A percentile compares a stretch with the other conserved stretches of the same genome.
Evolutionary conservation across 1,284 basidiomycete species (phyloP).

Genomic region (Caloboletus inedulis): DNA sequence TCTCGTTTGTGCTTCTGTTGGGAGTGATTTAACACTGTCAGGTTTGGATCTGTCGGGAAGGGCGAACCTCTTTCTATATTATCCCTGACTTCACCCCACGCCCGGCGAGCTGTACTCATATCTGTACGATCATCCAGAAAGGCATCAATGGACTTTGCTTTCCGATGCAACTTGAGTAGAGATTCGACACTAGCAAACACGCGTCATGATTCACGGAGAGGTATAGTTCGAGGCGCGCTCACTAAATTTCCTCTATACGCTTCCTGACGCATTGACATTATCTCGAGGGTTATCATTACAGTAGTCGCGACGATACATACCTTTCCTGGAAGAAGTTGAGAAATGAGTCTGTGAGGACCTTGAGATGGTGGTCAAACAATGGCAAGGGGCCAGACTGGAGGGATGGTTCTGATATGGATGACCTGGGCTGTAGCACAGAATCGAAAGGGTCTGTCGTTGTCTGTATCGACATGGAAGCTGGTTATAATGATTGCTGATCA

Average conservation of each 20-base stretch:
- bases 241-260: conserved; percentile 83
- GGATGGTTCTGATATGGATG: conserved; percentile 43
- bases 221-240: conserved; percentile 31
- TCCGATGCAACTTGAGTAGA: conserved; percentile 66
- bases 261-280: conserved; percentile 46
- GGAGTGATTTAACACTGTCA: not conserved
- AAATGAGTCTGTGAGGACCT: conserved; percentile 69
- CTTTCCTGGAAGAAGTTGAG: conserved; percentile 83
- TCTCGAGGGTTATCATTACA: not conserved
- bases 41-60: not conserved
- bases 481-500: conserved; percentile 8
- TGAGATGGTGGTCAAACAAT: conserved; percentile 70
- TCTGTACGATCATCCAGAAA: conserved; percentile 64
- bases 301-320: conserved; percentile 41
- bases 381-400: conserved; percentile 56
- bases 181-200: conserved; percentile 57
- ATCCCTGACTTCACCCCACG: conserved; percentile 82
- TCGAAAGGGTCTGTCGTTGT: conserved; percentile 25
- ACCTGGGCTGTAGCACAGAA: conserved; percentile 24
- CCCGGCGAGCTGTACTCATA: conserved; percentile 59
- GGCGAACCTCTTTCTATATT: conserved; percentile 72
- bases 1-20: conserved; percentile 74
- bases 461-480: conserved; percentile 22
- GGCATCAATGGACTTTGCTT: conserved; percentile 63
- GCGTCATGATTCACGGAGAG: conserved; percentile 8